Evolutionary conservation across 768 basidiomycete genomes (phyloP).

Genomic region (Phaffia tasmanica): DNA sequence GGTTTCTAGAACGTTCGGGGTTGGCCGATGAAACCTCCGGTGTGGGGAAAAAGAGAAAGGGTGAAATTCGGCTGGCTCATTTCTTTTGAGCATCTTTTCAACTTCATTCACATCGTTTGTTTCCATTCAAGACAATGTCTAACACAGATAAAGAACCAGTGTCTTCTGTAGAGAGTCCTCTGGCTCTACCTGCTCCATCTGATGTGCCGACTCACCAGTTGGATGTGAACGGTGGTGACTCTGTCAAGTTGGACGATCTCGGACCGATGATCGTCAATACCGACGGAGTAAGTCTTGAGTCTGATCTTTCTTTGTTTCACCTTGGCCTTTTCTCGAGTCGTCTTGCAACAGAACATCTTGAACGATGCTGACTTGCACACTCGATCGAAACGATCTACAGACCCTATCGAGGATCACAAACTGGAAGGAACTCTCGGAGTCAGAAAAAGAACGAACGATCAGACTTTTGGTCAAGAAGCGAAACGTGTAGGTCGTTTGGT

Average conservation of each 20-base stretch:
- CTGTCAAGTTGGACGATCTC: conserved; percentile 49
- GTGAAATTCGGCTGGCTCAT: too few species aligned
- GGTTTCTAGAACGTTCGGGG: too few species aligned
- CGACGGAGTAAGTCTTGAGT: conserved; percentile 46
- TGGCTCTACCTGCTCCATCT: too few species aligned
- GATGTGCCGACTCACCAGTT: too few species aligned
- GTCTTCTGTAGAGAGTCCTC: too few species aligned
- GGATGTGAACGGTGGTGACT: conserved; percentile 15
- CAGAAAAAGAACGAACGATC: conserved; percentile 50
- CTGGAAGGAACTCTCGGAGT: conserved; percentile 51
- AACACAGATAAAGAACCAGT: too few species aligned
- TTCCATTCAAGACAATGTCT: too few species aligned
- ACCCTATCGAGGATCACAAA: conserved; percentile 57
- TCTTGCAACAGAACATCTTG: neutral
- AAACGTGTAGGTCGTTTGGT: conserved; percentile 41
- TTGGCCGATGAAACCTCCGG: too few species aligned
- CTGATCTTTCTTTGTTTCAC: conserved; percentile 15
- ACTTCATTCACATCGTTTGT: too few species aligned
- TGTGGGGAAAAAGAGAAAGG: too few species aligned
- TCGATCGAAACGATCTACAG: conserved; percentile 27
- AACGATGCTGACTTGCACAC: neutral
- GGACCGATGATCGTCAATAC: conserved; percentile 60
- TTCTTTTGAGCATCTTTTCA: too few species aligned
- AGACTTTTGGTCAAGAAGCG: conserved; percentile 46
- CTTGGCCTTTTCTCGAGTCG: neutral